phyloP scores from a whole-genome alignment of 2,329 filamentous ascomycete species.

The Arthrobotrys megalospora region DNA sequence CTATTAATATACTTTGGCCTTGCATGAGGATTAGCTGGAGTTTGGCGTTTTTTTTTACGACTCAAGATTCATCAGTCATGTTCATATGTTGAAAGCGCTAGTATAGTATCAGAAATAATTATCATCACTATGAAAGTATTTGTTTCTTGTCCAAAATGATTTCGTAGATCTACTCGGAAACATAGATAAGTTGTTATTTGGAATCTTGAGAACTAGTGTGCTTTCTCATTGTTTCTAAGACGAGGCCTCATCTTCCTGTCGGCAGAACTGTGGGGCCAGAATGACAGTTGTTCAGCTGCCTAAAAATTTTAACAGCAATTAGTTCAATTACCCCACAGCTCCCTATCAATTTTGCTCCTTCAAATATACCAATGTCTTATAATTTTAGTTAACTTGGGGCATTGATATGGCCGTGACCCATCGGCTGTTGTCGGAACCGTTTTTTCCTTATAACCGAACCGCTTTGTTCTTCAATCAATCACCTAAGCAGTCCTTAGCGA shows the following conservation, averaged over 20 bases:
- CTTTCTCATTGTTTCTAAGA: no score
- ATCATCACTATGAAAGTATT: not conserved
- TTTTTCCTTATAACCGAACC: no score
- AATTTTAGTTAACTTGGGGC: not conserved
- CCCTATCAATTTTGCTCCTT: not conserved
- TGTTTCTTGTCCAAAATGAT: no score
- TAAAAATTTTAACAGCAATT: not conserved
- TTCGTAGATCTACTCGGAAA: no score
- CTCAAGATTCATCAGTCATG: not conserved
- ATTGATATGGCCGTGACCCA: not conserved
- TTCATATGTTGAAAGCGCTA: conserved; percentile 3
- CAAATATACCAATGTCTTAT: conserved; percentile 15
- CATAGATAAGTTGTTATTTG: no score
- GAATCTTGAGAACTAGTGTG: no score
- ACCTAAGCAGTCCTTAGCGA: no score
- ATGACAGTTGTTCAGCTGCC: not conserved
- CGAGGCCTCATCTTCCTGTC: not conserved
- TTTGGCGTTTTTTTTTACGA: conserved; percentile 37
- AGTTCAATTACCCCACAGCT: not conserved
- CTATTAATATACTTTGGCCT: conserved; percentile 27
- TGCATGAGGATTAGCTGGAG: conserved; percentile 36
- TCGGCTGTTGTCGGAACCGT: no score
- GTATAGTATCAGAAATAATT: conserved; percentile 12
- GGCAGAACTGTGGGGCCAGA: not conserved
- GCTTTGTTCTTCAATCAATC: no score